Percentiles rank a stretch among this genome's conserved stretches.
These are phyloP conservation scores for Pseudogymnoascus sp. DNA, from an alignment of 2,329 filamentous ascomycete genomes.

Conservation along the genomic window DNA sequence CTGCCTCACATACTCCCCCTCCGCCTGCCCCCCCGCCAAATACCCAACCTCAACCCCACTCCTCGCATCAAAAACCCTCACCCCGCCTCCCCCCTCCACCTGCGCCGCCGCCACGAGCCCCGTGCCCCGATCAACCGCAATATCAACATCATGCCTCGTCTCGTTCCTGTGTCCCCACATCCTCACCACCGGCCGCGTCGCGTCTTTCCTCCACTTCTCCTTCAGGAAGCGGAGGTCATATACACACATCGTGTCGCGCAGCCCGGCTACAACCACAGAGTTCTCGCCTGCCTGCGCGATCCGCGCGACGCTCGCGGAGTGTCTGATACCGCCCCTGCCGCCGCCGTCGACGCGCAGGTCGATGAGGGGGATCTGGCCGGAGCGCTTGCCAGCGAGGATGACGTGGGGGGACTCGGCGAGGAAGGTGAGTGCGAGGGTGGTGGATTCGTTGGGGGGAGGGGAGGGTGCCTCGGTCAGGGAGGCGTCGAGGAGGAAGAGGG, in stretches of 20 bases:
- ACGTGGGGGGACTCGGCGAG: slow-evolving; percentile 36
- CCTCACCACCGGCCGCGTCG: slow-evolving; percentile 33
- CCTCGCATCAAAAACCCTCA: slow-evolving; percentile 5
- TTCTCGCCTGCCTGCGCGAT: slow-evolving; percentile 41
- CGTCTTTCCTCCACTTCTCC: slow-evolving; percentile 12
- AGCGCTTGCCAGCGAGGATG: slow-evolving; percentile 44
- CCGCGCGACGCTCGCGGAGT: slow-evolving; percentile 38
- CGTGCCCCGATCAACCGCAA: slow-evolving; percentile 40
- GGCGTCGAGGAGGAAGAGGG: slow-evolving; percentile 11
- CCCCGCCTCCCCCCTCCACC: slow-evolving; percentile 29
- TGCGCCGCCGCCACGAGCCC: slow-evolving; percentile 48
- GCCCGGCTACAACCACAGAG: slow-evolving; percentile 45
- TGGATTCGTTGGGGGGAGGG: slow-evolving; percentile 16
- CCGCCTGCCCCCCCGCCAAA: background rate
- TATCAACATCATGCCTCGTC: slow-evolving; percentile 40
- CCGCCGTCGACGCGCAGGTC: slow-evolving; percentile 25
- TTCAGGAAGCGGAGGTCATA: slow-evolving; percentile 46
- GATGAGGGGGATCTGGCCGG: slow-evolving; percentile 33
- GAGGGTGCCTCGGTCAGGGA: slow-evolving; percentile 15
- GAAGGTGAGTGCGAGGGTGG: slow-evolving; percentile 43
- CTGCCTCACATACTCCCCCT: background rate
- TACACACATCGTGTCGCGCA: slow-evolving; percentile 41
- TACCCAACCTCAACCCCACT: background rate
- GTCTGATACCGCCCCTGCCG: slow-evolving; percentile 21
- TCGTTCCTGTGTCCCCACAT: slow-evolving; percentile 46